Conservation (phyloP, 2,329 filamentous ascomycete species). For the Paecilomyces formosus region DNA sequence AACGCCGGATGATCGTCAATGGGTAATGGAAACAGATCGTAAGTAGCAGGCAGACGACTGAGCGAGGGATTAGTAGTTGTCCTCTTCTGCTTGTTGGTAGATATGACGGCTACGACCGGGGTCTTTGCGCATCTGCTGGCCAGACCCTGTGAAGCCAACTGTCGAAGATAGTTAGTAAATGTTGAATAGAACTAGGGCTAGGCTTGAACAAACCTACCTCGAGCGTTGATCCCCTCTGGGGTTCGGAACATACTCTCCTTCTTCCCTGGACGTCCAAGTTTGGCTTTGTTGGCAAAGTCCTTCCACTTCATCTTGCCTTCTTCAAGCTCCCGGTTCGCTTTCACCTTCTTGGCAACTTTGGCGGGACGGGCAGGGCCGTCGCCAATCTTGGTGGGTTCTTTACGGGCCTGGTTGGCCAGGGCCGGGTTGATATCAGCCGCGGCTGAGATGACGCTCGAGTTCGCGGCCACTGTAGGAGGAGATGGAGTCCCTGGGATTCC, state of each 20-base stretch:
- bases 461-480: conserved; percentile 32
- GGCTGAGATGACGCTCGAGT: conserved; percentile 55
- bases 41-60: not conserved
- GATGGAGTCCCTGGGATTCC: conserved; percentile 52
- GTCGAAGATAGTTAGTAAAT: conserved; percentile 15
- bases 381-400: conserved; percentile 56
- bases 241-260: conserved; percentile 98
- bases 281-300: conserved; percentile 73
- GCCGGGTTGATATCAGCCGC: conserved; percentile 60
- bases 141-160: conserved; percentile 96
- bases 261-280: conserved; percentile 60
- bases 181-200: not conserved
- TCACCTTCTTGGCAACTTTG: conserved; percentile 69
- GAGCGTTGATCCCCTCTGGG: conserved; percentile 73
- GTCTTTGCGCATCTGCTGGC: conserved; percentile 93
- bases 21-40: conserved; percentile 1
- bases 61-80: conserved; percentile 38
- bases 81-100: conserved; percentile 69
- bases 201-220: conserved; percentile 52
- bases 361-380: conserved; percentile 52
- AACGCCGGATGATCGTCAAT: conserved; percentile 1
- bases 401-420: conserved; percentile 55
- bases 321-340: conserved; percentile 87
- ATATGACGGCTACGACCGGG: conserved; percentile 73
- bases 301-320: conserved; percentile 91